A percentile compares a stretch with the other conserved stretches of the same genome.
These are phyloP conservation scores for Blastobotrys capitulatus DNA, from an alignment of 1,139 yeast genomes.

Conservation along the genomic window DNA sequence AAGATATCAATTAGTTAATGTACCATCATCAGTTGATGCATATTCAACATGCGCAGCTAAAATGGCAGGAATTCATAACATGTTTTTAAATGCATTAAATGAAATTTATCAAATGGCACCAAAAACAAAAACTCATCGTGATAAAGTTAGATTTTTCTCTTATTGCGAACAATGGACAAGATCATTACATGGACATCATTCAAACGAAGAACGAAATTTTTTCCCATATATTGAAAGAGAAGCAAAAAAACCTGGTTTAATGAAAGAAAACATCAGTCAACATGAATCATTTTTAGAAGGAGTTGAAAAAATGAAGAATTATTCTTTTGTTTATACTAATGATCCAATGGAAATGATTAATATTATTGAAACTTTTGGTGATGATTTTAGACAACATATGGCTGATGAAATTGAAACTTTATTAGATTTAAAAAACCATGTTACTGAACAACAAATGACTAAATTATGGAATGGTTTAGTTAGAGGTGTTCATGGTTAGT, in stretches of 20 bases:
- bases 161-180: slow-evolving; percentile 5
- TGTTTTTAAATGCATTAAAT: slow-evolving; percentile 4
- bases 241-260: slow-evolving; percentile 6
- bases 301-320: neutral
- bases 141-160: neutral
- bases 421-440: neutral
- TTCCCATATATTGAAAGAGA: slow-evolving; percentile 6
- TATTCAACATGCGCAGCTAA: neutral
- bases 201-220: slow-evolving; percentile 5
- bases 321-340: neutral
- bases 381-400: slow-evolving; percentile 5
- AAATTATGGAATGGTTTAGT: slow-evolving; percentile 1
- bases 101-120: slow-evolving; percentile 6
- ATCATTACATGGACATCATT: slow-evolving; percentile 3
- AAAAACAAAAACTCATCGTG: neutral
- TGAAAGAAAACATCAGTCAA: slow-evolving; percentile 3
- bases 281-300: slow-evolving; percentile 3
- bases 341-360: neutral
- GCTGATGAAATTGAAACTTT: slow-evolving; percentile 5
- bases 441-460: neutral
- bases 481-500: slow-evolving; percentile 1
- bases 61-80: slow-evolving; percentile 6
- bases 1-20: neutral
- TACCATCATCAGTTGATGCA: neutral
- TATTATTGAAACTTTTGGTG: slow-evolving; percentile 6